phyloP scores from a whole-genome alignment of 1,284 basidiomycete genomes.

The Rhodofomes roseus region DNA sequence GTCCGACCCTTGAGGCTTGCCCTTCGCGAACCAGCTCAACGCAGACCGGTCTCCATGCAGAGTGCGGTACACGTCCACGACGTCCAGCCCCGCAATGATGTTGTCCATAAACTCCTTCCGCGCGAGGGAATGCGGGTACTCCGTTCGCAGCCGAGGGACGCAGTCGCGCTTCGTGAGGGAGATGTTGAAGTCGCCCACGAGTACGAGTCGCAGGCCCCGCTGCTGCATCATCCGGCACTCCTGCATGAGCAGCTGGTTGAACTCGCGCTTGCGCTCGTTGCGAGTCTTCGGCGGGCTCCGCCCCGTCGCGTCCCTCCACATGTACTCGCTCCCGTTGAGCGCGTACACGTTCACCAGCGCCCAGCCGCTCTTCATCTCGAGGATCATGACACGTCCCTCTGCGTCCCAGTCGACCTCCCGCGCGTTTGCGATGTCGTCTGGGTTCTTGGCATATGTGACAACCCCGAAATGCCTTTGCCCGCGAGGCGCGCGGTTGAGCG shows the following conservation, averaged over 20 bases:
- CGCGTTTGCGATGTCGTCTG: slow-evolving; percentile 11
- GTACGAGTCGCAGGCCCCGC: slow-evolving; percentile 21
- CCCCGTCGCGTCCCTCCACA: slow-evolving; percentile 23
- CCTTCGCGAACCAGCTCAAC: slow-evolving; percentile 27
- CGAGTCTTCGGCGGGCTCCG: slow-evolving; percentile 20
- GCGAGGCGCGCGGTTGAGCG: slow-evolving; percentile 20
- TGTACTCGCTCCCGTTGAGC: slow-evolving; percentile 26
- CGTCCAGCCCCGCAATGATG: slow-evolving; percentile 18
- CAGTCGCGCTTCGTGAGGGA: slow-evolving; percentile 21
- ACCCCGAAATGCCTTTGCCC: slow-evolving; percentile 25
- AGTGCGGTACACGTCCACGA: slow-evolving; percentile 22
- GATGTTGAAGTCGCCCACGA: slow-evolving; percentile 27
- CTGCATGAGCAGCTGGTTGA: slow-evolving; percentile 22
- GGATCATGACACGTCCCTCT: slow-evolving; percentile 23
- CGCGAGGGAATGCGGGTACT: slow-evolving; percentile 23
- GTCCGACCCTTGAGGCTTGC: slow-evolving; percentile 24
- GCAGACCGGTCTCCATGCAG: slow-evolving; percentile 15
- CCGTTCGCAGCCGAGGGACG: slow-evolving; percentile 21
- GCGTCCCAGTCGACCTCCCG: slow-evolving; percentile 26
- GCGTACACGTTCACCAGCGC: slow-evolving; percentile 27
- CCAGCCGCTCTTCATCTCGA: slow-evolving; percentile 25
- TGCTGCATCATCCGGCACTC: slow-evolving; percentile 20
- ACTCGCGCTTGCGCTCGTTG: slow-evolving; percentile 27
- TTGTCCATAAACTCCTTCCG: slow-evolving; percentile 22
- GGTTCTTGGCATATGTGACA: slow-evolving; percentile 18